Percentiles rank a stretch among this genome's conserved stretches.
Evolutionary conservation across 257 asterid genomes (phyloP).

Genomic region (Solanum virginianum): DNA sequence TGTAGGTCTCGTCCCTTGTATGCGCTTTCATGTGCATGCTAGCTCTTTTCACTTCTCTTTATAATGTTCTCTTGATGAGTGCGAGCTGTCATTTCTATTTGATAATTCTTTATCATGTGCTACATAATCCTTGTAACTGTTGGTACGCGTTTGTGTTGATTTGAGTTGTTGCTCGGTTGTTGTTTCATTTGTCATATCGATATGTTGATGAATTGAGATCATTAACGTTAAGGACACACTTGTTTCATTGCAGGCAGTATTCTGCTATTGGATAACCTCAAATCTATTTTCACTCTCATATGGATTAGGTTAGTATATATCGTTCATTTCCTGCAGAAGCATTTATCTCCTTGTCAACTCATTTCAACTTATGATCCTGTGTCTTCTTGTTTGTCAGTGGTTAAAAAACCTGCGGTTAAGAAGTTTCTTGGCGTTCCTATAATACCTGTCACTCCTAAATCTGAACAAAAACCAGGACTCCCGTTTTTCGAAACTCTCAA

Average conservation of each 20-base stretch:
- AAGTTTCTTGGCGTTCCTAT: slow-evolving; percentile 52
- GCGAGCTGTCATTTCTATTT: background rate
- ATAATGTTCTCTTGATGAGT: background rate
- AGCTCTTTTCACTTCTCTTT: background rate
- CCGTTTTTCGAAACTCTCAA: slow-evolving; percentile 47
- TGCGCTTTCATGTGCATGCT: background rate
- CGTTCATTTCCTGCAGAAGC: background rate
- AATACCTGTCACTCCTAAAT: slow-evolving; percentile 28
- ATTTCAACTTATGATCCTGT: background rate
- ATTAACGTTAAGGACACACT: background rate
- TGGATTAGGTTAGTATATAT: slow-evolving; percentile 49
- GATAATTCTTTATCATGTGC: background rate
- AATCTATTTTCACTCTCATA: slow-evolving; percentile 70
- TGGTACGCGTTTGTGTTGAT: background rate
- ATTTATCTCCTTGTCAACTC: background rate
- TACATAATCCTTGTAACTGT: background rate
- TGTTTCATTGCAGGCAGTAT: slow-evolving; percentile 54
- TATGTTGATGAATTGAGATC: background rate
- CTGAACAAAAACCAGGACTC: slow-evolving; percentile 45
- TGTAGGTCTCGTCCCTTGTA: background rate
- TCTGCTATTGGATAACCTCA: slow-evolving; percentile 89
- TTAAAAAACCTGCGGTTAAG: slow-evolving; percentile 54
- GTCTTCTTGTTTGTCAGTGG: slow-evolving; percentile 25
- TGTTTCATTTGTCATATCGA: background rate
- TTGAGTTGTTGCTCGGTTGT: background rate